phyloP scores from a whole-genome alignment of 1,284 basidiomycete genomes.

The Somion occarium region DNA sequence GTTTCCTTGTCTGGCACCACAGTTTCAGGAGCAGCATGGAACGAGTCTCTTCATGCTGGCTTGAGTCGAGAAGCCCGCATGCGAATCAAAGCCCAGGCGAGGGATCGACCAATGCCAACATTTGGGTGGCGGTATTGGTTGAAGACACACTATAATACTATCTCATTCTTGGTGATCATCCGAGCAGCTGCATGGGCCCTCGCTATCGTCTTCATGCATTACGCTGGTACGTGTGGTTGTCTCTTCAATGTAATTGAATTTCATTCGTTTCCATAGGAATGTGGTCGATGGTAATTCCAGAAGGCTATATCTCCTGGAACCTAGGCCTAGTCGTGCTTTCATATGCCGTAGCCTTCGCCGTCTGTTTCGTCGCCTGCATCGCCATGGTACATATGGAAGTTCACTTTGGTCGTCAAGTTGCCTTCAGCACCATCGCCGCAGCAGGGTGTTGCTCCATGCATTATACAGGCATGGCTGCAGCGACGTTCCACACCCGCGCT shows the following conservation, averaged over 20 bases:
- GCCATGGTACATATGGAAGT: conserved; percentile 28
- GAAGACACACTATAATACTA: conserved; percentile 17
- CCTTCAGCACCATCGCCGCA: conserved; percentile 25
- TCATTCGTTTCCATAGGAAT: conserved; percentile 19
- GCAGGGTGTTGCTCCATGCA: conserved; percentile 27
- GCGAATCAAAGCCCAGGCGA: conserved; percentile 24
- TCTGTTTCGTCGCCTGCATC: conserved; percentile 25
- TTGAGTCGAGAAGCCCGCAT: conserved; percentile 25
- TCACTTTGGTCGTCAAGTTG: conserved; percentile 25
- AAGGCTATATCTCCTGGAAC: conserved; percentile 24
- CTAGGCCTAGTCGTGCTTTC: conserved; percentile 19
- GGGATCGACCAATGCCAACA: conserved; percentile 21
- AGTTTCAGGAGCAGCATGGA: conserved; percentile 20
- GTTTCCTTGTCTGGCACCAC: conserved; percentile 17
- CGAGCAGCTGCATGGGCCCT: conserved; percentile 24
- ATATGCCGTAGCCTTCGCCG: conserved; percentile 23
- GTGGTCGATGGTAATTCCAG: conserved; percentile 28
- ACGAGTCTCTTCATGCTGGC: conserved; percentile 23
- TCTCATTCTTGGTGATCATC: conserved; percentile 18
- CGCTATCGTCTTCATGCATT: conserved; percentile 29
- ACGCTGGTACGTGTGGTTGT: conserved; percentile 19
- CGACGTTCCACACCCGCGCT: conserved; percentile 24
- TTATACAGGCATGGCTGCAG: conserved; percentile 28
- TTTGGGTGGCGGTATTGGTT: conserved; percentile 26
- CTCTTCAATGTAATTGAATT: neutral